Evolutionary conservation across 2,329 filamentous ascomycete species (phyloP).

Genomic region (Aurifilum marmelostoma): DNA sequence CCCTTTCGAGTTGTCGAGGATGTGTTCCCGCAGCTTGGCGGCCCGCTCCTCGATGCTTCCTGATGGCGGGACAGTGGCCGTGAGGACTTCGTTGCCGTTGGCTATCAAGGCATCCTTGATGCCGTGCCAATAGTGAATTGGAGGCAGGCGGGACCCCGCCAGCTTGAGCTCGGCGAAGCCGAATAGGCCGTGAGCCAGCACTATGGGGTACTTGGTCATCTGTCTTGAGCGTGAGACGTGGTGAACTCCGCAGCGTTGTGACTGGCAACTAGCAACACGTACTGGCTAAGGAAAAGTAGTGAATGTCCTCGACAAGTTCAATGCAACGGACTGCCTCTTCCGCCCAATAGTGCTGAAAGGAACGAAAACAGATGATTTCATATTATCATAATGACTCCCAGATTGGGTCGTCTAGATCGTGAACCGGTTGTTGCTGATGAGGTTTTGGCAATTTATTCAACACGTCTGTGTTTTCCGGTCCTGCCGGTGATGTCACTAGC

Average conservation of each 20-base stretch:
- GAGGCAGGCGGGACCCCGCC: constrained; percentile 52
- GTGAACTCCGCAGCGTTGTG: neutral
- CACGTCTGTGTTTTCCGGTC: neutral
- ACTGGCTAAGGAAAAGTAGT: neutral
- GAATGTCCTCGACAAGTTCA: neutral
- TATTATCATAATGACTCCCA: neutral
- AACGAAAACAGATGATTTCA: neutral
- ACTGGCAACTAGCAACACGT: neutral
- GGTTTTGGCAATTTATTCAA: neutral
- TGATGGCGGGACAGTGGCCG: constrained; percentile 63
- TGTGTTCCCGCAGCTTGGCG: constrained; percentile 57
- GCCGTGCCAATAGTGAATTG: constrained; percentile 67
- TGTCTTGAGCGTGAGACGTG: constrained; percentile 33
- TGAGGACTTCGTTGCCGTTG: constrained; percentile 59
- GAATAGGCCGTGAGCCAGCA: constrained; percentile 67
- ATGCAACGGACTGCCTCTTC: neutral
- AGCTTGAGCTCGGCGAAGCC: constrained; percentile 64
- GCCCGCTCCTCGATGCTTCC: constrained; percentile 65
- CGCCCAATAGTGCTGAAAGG: neutral
- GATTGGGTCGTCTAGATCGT: neutral
- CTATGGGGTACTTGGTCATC: constrained; percentile 62
- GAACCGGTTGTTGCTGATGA: neutral
- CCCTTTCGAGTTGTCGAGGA: constrained; percentile 49
- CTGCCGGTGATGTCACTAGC: constrained; percentile 1
- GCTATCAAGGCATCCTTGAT: constrained; percentile 61